Percentiles rank a stretch among this genome's conserved stretches.
Conservation (phyloP, 2,329 filamentous ascomycete genomes). For the Trichoderma sp. region DNA sequence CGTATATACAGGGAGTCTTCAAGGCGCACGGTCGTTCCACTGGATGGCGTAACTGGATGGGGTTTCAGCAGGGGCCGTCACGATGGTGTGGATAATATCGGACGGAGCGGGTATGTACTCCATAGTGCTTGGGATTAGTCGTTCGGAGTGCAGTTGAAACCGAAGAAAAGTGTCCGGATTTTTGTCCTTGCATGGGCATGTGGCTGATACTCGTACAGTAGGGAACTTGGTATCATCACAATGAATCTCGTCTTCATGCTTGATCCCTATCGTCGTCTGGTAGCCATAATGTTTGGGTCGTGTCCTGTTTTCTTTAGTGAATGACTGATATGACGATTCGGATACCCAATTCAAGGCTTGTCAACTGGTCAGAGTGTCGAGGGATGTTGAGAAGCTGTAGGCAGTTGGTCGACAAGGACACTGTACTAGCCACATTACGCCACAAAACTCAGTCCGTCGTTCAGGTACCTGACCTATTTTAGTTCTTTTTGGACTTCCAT, state of each 20-base stretch:
- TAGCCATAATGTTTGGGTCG: neutral
- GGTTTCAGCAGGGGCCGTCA: constrained; percentile 8
- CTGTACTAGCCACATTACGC: neutral
- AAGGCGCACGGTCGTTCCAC: constrained; percentile 14
- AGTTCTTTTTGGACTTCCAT: neutral
- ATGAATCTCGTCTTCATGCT: neutral
- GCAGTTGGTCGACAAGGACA: neutral
- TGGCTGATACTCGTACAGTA: neutral
- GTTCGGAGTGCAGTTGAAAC: neutral
- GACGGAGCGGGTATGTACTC: constrained; percentile 7
- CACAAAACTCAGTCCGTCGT: neutral
- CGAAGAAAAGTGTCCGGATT: neutral
- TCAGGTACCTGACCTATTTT: neutral
- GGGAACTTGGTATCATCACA: too few relatives aligned
- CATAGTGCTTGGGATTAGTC: neutral
- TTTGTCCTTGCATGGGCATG: neutral
- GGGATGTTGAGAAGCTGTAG: neutral
- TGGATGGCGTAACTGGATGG: constrained; percentile 15
- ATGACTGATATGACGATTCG: neutral
- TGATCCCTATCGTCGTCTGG: neutral
- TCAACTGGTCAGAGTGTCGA: neutral
- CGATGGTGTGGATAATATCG: constrained; percentile 16
- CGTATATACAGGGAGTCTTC: neutral
- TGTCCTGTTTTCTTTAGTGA: too few relatives aligned
- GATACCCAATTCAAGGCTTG: neutral